These are phyloP conservation scores for Pterulicium gracile DNA, from an alignment of 1,284 basidiomycete genomes.

Conservation along the genomic window DNA sequence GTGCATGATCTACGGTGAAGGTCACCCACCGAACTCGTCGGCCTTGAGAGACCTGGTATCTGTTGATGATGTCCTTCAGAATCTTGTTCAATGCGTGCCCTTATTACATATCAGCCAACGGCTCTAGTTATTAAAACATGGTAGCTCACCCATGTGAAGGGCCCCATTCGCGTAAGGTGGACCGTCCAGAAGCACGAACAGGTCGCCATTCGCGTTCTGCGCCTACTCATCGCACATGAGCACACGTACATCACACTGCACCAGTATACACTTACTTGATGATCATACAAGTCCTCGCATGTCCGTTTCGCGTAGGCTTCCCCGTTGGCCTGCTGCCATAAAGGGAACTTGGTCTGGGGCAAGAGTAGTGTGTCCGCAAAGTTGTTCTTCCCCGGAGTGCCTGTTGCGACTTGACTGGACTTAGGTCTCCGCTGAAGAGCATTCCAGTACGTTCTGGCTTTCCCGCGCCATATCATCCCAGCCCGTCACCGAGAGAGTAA, in stretches of 20 bases:
- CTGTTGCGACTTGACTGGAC: background rate
- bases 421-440: background rate
- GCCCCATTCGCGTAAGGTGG: conserved; percentile 97
- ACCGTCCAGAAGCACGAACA: conserved; percentile 91
- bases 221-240: conserved; percentile 29
- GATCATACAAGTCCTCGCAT: conserved; percentile 70
- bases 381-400: background rate
- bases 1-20: conserved; percentile 5
- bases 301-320: conserved; percentile 32
- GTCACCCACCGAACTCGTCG: conserved; percentile 69
- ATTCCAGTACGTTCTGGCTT: background rate
- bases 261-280: conserved; percentile 58
- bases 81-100: conserved; percentile 96
- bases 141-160: conserved; percentile 78
- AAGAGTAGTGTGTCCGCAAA: background rate
- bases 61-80: conserved; percentile 91
- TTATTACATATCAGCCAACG: too few relatives aligned
- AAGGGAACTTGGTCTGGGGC: background rate
- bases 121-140: conserved; percentile 27
- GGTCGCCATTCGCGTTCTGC: conserved; percentile 48
- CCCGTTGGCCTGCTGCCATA: background rate
- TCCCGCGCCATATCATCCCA: conserved; percentile 1
- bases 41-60: conserved; percentile 78
- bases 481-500: too few relatives aligned
- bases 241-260: conserved; percentile 6